Conservation (phyloP, 2,329 filamentous ascomycete genomes). For the Calonectria pauciramosa region DNA sequence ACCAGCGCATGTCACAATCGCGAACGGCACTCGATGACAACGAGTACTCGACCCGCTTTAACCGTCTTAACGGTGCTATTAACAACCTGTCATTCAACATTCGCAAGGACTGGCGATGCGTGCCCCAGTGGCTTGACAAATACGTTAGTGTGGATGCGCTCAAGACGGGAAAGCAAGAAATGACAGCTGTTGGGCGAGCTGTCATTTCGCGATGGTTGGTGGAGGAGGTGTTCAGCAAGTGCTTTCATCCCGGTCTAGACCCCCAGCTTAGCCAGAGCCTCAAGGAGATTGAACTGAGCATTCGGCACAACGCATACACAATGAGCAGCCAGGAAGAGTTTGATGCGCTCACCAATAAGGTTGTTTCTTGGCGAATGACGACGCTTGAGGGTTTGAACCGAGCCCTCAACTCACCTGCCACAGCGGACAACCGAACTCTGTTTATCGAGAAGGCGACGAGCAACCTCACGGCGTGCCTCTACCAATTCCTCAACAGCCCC, state of each 20-base stretch:
- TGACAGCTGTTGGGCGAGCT: constrained; percentile 94
- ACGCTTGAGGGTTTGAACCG: constrained; percentile 92
- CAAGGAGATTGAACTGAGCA: constrained; percentile 89
- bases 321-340: constrained; percentile 87
- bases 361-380: constrained; percentile 93
- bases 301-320: constrained; percentile 81
- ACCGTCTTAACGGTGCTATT: constrained; percentile 91
- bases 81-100: constrained; percentile 97
- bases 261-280: constrained; percentile 80
- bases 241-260: constrained; percentile 93
- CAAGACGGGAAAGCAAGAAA: constrained; percentile 92
- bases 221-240: constrained; percentile 90
- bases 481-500: constrained; percentile 81
- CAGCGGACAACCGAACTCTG: constrained; percentile 74
- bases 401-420: constrained; percentile 74
- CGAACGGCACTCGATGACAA: constrained; percentile 95
- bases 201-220: constrained; percentile 91
- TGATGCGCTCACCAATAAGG: constrained; percentile 87
- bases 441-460: constrained; percentile 80
- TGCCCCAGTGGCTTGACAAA: constrained; percentile 84
- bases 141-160: constrained; percentile 89
- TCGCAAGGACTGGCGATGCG: constrained; percentile 89
- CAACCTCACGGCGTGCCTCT: constrained; percentile 77
- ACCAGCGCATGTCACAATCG: constrained; percentile 94
- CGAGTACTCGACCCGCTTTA: constrained; percentile 92